Percentiles rank a stretch among this genome's conserved stretches.
Evolutionary conservation across 495 filamentous ascomycete genomes (phyloP).

Genomic region (Penicillium chermesinum): DNA sequence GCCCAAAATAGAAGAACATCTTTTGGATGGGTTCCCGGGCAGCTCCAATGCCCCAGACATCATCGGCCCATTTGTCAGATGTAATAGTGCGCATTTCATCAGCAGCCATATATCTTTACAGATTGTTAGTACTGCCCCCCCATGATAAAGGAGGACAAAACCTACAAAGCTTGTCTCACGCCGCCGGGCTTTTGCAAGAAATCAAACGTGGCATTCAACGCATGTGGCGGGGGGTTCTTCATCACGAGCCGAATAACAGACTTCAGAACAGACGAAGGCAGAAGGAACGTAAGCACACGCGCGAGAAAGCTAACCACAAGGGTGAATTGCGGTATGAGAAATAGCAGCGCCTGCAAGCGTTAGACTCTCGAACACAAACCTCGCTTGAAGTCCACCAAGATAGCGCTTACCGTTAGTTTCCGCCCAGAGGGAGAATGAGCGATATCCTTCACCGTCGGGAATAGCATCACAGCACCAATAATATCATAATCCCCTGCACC

Average conservation of each 20-base stretch:
- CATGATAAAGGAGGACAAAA: slow-evolving; percentile 6
- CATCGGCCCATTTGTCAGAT: slow-evolving; percentile 70
- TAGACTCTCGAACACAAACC: too few species aligned
- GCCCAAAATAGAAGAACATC: slow-evolving; percentile 75
- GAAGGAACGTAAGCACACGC: slow-evolving; percentile 37
- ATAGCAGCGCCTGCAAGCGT: slow-evolving; percentile 38
- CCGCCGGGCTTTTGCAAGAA: slow-evolving; percentile 61
- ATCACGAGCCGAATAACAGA: slow-evolving; percentile 44
- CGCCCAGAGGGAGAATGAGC: slow-evolving; percentile 58
- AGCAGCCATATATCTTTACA: slow-evolving; percentile 52
- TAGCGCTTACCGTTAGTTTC: slow-evolving; percentile 50
- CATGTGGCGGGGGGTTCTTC: slow-evolving; percentile 48
- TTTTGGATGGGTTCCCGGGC: slow-evolving; percentile 45
- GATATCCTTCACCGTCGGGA: slow-evolving; percentile 74
- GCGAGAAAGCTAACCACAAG: slow-evolving; percentile 48
- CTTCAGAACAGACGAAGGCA: slow-evolving; percentile 40
- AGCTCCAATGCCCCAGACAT: slow-evolving; percentile 65
- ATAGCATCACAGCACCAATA: slow-evolving; percentile 61
- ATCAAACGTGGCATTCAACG: slow-evolving; percentile 52
- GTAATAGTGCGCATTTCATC: slow-evolving; percentile 77
- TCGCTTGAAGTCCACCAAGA: too few species aligned
- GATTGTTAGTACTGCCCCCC: not conserved
- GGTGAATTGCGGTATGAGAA: slow-evolving; percentile 50
- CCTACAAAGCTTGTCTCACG: slow-evolving; percentile 66
- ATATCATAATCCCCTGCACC: slow-evolving; percentile 42